Base-by-base conservation (phyloP, 768 basidiomycete species). In the Dentipellis sp. region DNA sequence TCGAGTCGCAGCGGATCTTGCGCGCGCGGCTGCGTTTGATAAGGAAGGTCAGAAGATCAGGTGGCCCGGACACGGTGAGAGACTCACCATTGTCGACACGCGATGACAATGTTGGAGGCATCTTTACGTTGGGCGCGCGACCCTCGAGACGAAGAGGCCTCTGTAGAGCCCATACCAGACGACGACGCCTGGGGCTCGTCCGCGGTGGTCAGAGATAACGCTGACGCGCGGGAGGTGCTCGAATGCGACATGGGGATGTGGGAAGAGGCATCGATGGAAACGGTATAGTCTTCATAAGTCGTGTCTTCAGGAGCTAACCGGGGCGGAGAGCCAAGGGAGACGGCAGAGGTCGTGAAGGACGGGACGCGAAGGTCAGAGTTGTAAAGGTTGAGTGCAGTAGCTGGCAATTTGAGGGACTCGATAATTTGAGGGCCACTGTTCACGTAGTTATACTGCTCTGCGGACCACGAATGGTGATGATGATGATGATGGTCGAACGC, bases 1-100 rank as follows among this genome's bases (percentile, higher is more conserved):
- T 86, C 56, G 88, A 91, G 69, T 91, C 89, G 74, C 89, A 91
- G 58, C 85, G 82, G 64, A 91, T 90, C 77, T 91, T 91, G 68
- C 89, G 80, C 59, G 81, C 78, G 62, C 88, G 89, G 70, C 89
- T 91, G 73, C 67, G 29, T 29, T 29, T 6, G 29, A 60, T 62
- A 56, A 46, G 49, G 51, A 23, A 17, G 29, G 42, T 39, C 36
- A 55, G 54, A 45, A 53, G 56, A 6, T 29, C 29, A 29, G 29
- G 29, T 29, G 29, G 29, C 29, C 29, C 29, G 29, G 29, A 57
- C 49, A 45, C 53, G 56, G 48, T 62, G 61, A 68, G 73, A 68
- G 50, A 74, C 84, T 66, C 68, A 90, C 88, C 88, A 91, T 68
- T 88, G 86, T 59, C 83, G 83, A 75, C 88, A 91, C 61, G 88